Base-by-base conservation (phyloP, 2,329 filamentous ascomycete genomes). In the Cladosporium sp. region DNA sequence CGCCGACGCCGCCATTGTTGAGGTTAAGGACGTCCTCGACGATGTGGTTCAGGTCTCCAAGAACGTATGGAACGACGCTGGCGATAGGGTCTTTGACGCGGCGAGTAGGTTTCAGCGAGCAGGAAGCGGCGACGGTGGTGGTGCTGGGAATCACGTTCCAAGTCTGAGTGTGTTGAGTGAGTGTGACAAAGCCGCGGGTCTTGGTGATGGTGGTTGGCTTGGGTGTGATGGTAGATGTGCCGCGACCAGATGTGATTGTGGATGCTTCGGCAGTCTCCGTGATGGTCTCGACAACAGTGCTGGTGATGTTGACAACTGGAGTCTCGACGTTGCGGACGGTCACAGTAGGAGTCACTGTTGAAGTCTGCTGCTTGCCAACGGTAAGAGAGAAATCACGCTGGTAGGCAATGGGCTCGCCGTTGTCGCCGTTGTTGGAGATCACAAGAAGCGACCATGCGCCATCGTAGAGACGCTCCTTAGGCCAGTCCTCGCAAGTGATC, bases 381-480 rank as follows among this genome's bases (percentile, higher is more conserved):
- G 68, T 72, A 3, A 81, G 70, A 13, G 49, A 75, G 69, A 73
- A 77, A 72, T 80, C 78, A 71, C 81, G 75, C 68, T 82, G 73
- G 74, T 78, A 82, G 21, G 78, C 80, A 58, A 82, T 81, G 0
- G 81, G 79, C 25, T 77, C 74, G 21, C 77, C 79, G 10, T 54
- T 36, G 49, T 77, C 72, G 43, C 75, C 80, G 67, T 82, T 80
- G 39, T 81, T 81, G 36, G 79, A 69, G 6, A 83, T 73, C 63
- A 80, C 72, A 16, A 82, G 67, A 11, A 83, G 72, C 4, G 79
- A 77, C 78, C 79, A 82, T 36, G 78, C 76, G 7, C 81, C 81
- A 51, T 77, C 76, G n/a, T 68, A 72, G 72, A 83, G 79, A 61
- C 81, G 72, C 56, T 74, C 75, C 70, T 82, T 82, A 2, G 66